phyloP scores from a whole-genome alignment of 192 early-diverging fungal genomes.

The Dissophora globulifera region DNA sequence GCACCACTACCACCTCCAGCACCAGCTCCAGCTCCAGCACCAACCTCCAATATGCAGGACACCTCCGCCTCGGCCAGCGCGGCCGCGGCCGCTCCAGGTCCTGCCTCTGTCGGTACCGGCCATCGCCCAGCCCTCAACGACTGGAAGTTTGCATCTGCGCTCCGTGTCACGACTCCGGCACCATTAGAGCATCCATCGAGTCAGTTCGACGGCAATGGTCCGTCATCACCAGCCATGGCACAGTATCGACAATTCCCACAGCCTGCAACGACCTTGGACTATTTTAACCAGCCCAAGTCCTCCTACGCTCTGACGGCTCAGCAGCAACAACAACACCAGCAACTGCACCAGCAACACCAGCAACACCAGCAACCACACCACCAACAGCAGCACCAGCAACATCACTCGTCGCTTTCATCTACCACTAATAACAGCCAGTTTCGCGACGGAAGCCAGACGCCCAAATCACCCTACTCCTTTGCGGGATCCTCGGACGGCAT shows the following conservation, averaged over 20 bases:
- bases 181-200: slow-evolving; percentile 13
- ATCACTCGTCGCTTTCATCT: slow-evolving; percentile 10
- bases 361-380: slow-evolving; percentile 7
- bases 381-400: slow-evolving; percentile 14
- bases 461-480: slow-evolving; percentile 42
- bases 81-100: background rate
- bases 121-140: slow-evolving; percentile 50
- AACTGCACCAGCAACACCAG: background rate
- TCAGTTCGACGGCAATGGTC: background rate
- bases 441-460: slow-evolving; percentile 35
- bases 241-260: slow-evolving; percentile 26
- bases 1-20: background rate
- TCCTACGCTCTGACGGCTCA: slow-evolving; percentile 24
- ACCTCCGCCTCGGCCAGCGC: background rate
- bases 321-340: slow-evolving; percentile 14
- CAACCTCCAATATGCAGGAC: background rate
- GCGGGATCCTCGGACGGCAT: slow-evolving; percentile 26
- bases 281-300: slow-evolving; percentile 35
- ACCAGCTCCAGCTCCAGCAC: background rate
- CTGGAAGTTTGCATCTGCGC: slow-evolving; percentile 48
- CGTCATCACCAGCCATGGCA: slow-evolving; percentile 18
- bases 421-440: slow-evolving; percentile 3
- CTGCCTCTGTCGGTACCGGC: slow-evolving; percentile 21
- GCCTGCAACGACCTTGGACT: slow-evolving; percentile 29
- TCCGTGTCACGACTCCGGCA: slow-evolving; percentile 37